Percentiles rank a stretch among this genome's conserved stretches.
phyloP scores from a whole-genome alignment of 768 basidiomycete genomes.

The Mycena alexandri region DNA sequence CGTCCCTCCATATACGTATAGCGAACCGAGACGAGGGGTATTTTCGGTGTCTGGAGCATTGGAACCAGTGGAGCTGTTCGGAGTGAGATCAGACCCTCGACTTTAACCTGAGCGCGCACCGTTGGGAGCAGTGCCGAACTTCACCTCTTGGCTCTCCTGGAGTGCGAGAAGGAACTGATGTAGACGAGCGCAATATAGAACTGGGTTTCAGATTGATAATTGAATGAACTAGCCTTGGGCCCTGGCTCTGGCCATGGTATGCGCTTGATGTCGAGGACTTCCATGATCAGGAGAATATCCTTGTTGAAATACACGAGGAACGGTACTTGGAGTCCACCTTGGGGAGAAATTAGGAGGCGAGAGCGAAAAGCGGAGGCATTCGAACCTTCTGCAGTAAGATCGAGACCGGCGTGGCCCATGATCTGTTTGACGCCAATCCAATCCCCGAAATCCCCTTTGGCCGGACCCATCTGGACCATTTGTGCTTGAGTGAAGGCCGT shows the following conservation, averaged over 20 bases:
- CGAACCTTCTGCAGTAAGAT: slow-evolving; percentile 40
- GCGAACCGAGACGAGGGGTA: slow-evolving; percentile 36
- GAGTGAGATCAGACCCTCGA: neutral
- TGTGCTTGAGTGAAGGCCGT: slow-evolving; percentile 39
- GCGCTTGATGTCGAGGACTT: slow-evolving; percentile 39
- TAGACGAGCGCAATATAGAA: neutral
- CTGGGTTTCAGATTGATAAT: neutral
- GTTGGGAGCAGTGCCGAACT: slow-evolving; percentile 32
- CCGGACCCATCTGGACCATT: slow-evolving; percentile 27
- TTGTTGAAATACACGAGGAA: slow-evolving; percentile 29
- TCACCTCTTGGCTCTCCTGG: slow-evolving; percentile 31
- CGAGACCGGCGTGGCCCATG: slow-evolving; percentile 37
- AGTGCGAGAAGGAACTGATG: slow-evolving; percentile 35
- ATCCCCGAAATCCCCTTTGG: slow-evolving; percentile 23
- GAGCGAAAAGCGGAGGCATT: neutral
- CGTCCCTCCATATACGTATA: slow-evolving; percentile 40
- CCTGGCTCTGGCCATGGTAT: slow-evolving; percentile 36
- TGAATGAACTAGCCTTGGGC: slow-evolving; percentile 21
- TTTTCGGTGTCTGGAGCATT: slow-evolving; percentile 39
- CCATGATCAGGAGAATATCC: slow-evolving; percentile 33
- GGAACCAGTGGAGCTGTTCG: slow-evolving; percentile 37
- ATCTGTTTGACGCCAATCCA: slow-evolving; percentile 39
- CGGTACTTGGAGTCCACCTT: slow-evolving; percentile 30
- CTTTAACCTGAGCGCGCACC: slow-evolving; percentile 19
- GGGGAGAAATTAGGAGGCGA: neutral